phyloP scores from a whole-genome alignment of 352 stramenopile genomes.

The Phytopythium boreale region DNA sequence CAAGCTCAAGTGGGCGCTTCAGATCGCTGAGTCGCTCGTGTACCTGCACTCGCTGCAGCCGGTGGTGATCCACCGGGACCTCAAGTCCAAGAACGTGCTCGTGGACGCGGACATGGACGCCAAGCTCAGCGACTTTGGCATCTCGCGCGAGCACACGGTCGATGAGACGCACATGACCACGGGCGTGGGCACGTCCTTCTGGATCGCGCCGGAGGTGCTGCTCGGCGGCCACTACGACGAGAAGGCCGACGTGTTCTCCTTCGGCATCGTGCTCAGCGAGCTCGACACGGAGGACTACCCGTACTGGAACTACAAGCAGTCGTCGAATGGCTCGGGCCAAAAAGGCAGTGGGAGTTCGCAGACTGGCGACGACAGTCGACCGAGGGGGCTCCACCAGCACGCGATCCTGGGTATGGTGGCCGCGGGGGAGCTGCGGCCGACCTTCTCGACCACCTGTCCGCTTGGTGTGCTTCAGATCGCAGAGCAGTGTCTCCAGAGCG shows the following conservation, averaged over 20 bases:
- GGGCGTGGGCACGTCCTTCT: slow-evolving; percentile 63
- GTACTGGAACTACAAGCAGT: slow-evolving; percentile 52
- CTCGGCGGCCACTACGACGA: slow-evolving; percentile 46
- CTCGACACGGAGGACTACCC: slow-evolving; percentile 60
- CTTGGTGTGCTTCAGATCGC: slow-evolving; percentile 48
- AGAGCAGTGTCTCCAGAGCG: slow-evolving; percentile 36
- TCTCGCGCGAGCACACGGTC: slow-evolving; percentile 33
- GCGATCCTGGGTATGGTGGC: slow-evolving; percentile 59
- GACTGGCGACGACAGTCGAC: neutral
- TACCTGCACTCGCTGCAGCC: slow-evolving; percentile 39
- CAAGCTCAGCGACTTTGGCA: slow-evolving; percentile 73
- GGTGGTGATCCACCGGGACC: slow-evolving; percentile 68
- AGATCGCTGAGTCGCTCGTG: slow-evolving; percentile 38
- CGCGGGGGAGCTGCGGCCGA: slow-evolving; percentile 36
- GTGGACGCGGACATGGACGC: slow-evolving; percentile 33
- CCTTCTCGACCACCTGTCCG: slow-evolving; percentile 52
- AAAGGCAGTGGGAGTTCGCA: neutral
- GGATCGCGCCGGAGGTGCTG: slow-evolving; percentile 66
- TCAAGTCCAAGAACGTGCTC: slow-evolving; percentile 81
- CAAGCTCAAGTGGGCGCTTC: slow-evolving; percentile 9
- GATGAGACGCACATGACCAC: slow-evolving; percentile 62
- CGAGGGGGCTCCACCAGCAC: slow-evolving; percentile 32
- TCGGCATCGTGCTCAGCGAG: slow-evolving; percentile 48
- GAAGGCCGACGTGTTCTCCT: slow-evolving; percentile 48
- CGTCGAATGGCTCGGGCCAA: slow-evolving; percentile 19